Evolutionary conservation across 73 alveolate species (phyloP), one percentile per base, ranked within the genome.

Genomic region (Effrenium voratum): DNA sequence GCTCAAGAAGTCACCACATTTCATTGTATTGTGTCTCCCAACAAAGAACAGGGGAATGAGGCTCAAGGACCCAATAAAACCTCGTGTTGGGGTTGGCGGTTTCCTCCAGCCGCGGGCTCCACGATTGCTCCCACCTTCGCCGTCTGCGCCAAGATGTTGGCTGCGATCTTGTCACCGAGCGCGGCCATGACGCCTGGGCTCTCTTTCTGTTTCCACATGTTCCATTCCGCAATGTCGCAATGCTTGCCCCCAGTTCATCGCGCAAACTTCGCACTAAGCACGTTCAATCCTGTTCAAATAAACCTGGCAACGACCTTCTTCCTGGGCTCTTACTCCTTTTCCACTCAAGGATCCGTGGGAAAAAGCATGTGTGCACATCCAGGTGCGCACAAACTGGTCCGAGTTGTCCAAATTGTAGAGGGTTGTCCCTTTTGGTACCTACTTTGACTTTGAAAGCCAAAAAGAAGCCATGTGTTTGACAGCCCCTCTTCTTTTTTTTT

Each of bases 161-260:
- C 99, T 63, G 99, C 99, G 95, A 99, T 99, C 88, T 99, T 99
- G 98, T 99, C 99, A 63, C 99, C 99, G 99, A 99, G 98, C 26
- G 99, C 99, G 22, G 83, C 77, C 93, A 98, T 98, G 90, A 99
- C 99, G 34, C 93, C 66, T 24, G 98, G 91, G n/a, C n/a, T n/a
- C n/a, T n/a, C n/a, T n/a, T n/a, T n/a, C n/a, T n/a, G n/a, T n/a
- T n/a, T n/a, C n/a, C n/a, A n/a, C n/a, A n/a, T n/a, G n/a, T n/a
- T n/a, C n/a, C n/a, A n/a, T n/a, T n/a, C n/a, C n/a, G n/a, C n/a
- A n/a, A n/a, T n/a, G n/a, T n/a, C n/a, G n/a, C n/a, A n/a, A n/a
- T n/a, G n/a, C n/a, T n/a, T 95, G 66, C 99, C 98, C 40, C 77
- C 8, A 8, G 77, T 15, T 5, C 40, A 36, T 24, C 26, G n/a